These are phyloP conservation scores for Neonectria magnoliae DNA, from an alignment of 2,329 filamentous ascomycete genomes.

Conservation along the genomic window DNA sequence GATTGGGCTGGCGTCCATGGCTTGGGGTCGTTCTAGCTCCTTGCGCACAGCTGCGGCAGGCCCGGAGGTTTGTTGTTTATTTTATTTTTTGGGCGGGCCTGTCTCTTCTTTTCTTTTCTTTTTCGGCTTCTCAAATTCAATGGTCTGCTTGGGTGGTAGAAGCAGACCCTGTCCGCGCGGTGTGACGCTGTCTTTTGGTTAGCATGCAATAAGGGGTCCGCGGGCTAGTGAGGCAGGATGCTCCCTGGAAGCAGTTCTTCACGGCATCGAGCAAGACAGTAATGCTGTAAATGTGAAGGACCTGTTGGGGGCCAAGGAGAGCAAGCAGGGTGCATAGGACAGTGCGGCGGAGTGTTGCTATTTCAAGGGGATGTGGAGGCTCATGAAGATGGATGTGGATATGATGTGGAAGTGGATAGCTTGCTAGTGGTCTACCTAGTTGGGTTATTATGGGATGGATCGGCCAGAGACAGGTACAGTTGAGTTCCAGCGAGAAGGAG, in stretches of 20 bases:
- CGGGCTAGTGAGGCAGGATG: slow-evolving; percentile 5
- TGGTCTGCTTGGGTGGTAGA: neutral
- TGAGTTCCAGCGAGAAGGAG: neutral
- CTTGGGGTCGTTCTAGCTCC: neutral
- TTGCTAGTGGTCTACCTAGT: too few relatives aligned
- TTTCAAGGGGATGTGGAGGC: slow-evolving; percentile 22
- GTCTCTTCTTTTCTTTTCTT: neutral
- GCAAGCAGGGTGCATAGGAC: slow-evolving; percentile 5
- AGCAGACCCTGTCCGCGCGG: neutral
- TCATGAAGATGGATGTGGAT: neutral
- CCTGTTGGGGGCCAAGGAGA: slow-evolving; percentile 6
- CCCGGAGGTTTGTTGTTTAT: neutral
- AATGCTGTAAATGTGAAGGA: slow-evolving; percentile 7
- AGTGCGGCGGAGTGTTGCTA: slow-evolving; percentile 18
- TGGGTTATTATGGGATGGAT: slow-evolving; percentile 8
- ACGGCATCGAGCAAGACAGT: neutral
- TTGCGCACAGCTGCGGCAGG: slow-evolving; percentile 1
- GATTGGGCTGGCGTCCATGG: neutral
- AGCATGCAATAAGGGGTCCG: neutral
- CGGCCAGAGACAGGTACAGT: neutral
- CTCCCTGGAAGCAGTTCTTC: slow-evolving; percentile 2
- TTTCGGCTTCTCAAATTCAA: neutral
- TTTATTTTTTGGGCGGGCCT: neutral
- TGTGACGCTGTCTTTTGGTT: neutral
- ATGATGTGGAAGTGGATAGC: slow-evolving; percentile 9